Evolutionary conservation across 2,329 filamentous ascomycete genomes (phyloP).

Genomic region (Calycina marina): DNA sequence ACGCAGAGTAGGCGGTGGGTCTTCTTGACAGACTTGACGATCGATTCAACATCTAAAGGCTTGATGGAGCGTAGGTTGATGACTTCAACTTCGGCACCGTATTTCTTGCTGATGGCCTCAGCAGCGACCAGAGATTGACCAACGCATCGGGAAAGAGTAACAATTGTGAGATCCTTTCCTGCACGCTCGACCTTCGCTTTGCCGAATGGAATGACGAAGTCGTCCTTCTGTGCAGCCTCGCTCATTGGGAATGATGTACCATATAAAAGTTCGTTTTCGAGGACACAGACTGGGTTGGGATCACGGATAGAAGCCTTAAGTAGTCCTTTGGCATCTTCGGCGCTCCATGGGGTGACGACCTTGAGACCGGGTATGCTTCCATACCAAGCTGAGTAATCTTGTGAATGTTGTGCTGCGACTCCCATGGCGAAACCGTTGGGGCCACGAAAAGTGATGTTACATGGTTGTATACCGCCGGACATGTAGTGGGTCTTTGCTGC

Average conservation of each 20-base stretch:
- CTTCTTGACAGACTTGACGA: slow-evolving; percentile 98
- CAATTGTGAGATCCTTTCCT: slow-evolving; percentile 92
- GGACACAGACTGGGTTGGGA: slow-evolving; percentile 87
- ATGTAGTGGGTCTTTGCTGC: slow-evolving; percentile 99
- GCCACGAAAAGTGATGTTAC: slow-evolving; percentile 98
- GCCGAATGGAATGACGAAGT: slow-evolving; percentile 94
- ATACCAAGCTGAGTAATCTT: slow-evolving; percentile 98
- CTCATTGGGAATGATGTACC: slow-evolving; percentile 94
- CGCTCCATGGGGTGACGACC: slow-evolving; percentile 90
- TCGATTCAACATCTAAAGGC: slow-evolving; percentile 87
- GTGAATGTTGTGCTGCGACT: slow-evolving; percentile 95
- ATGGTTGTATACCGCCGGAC: slow-evolving; percentile 98
- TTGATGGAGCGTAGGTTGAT: slow-evolving; percentile 97
- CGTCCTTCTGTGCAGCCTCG: slow-evolving; percentile 85
- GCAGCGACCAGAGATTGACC: slow-evolving; percentile 82
- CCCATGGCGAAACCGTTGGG: slow-evolving; percentile 96
- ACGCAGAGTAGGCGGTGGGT: slow-evolving; percentile 82
- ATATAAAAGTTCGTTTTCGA: slow-evolving; percentile 85
- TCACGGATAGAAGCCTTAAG: slow-evolving; percentile 96
- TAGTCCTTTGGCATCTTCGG: slow-evolving; percentile 96
- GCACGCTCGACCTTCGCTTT: slow-evolving; percentile 98
- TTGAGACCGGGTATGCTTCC: slow-evolving; percentile 95
- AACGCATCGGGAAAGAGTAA: slow-evolving; percentile 87
- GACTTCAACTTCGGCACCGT: slow-evolving; percentile 89
- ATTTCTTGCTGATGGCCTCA: slow-evolving; percentile 86